Evolutionary conservation across 305 asterid species (phyloP).

Genomic region (Fraxinus angustifolia): DNA sequence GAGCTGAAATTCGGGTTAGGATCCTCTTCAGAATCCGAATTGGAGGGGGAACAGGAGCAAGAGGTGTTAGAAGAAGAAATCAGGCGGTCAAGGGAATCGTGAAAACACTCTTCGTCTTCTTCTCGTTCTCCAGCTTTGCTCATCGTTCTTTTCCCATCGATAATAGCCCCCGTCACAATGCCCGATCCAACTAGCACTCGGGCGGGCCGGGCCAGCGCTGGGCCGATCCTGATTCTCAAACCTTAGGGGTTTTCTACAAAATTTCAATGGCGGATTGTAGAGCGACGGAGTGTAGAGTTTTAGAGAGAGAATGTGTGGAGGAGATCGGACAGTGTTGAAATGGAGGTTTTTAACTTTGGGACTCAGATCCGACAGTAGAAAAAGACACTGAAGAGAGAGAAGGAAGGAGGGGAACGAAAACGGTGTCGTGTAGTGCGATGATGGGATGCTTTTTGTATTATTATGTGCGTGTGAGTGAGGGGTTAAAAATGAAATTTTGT

Average conservation of each 20-base stretch:
- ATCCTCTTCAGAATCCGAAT: slow-evolving; percentile 50
- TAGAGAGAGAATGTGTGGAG: slow-evolving; percentile 17
- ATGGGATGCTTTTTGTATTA: slow-evolving; percentile 1
- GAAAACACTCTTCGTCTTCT: slow-evolving; percentile 61
- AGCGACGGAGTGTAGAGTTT: slow-evolving; percentile 5
- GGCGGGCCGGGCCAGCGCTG: slow-evolving; percentile 27
- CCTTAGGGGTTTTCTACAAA: not conserved
- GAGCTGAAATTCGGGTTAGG: slow-evolving; percentile 30
- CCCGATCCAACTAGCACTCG: slow-evolving; percentile 17
- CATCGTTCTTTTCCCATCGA: slow-evolving; percentile 49
- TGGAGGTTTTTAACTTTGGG: slow-evolving; percentile 29
- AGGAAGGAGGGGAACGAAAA: not conserved
- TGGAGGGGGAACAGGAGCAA: slow-evolving; percentile 63
- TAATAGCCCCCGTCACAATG: slow-evolving; percentile 34
- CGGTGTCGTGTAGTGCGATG: slow-evolving; percentile 2
- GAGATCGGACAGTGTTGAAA: slow-evolving; percentile 31
- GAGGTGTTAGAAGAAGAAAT: slow-evolving; percentile 81
- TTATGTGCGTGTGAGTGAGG: not conserved
- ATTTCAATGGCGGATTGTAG: not conserved
- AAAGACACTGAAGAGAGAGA: not conserved
- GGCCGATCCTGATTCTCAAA: not conserved
- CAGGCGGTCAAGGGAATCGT: slow-evolving; percentile 88
- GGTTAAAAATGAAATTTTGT: not conserved
- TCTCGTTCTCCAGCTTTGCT: slow-evolving; percentile 57
- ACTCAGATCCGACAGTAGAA: slow-evolving; percentile 35